Evolutionary conservation across 2,329 filamentous ascomycete species (phyloP).

Genomic region (Alternaria sp.): DNA sequence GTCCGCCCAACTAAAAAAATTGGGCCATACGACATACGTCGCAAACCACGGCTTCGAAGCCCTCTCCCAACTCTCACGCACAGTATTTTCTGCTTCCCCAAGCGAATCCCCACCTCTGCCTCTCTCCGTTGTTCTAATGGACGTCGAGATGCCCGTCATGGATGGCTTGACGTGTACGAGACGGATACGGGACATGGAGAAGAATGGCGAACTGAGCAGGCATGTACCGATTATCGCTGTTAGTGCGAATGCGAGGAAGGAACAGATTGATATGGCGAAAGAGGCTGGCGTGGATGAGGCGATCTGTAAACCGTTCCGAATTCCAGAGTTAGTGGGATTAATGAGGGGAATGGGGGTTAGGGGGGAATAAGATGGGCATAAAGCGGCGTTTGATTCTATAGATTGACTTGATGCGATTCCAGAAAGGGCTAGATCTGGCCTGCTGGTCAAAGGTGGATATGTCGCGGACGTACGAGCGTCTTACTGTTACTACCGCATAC

Average conservation of each 20-base stretch:
- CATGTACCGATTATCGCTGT: constrained; percentile 39
- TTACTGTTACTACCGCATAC: background rate
- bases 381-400: background rate
- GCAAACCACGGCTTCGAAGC: constrained; percentile 43
- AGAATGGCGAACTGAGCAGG: constrained; percentile 9
- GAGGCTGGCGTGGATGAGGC: constrained; percentile 55
- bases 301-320: constrained; percentile 76
- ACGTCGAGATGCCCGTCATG: constrained; percentile 47
- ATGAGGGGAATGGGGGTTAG: background rate
- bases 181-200: constrained; percentile 30
- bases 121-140: constrained; percentile 26
- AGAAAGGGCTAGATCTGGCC: background rate
- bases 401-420: background rate
- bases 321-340: constrained; percentile 14
- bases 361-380: background rate
- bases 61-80: constrained; percentile 24
- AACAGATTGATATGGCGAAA: constrained; percentile 30
- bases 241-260: constrained; percentile 41
- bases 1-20: constrained; percentile 31
- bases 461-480: too few relatives aligned
- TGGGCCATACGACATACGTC: constrained; percentile 32
- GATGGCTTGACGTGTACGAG: constrained; percentile 35
- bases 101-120: constrained; percentile 1
- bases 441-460: background rate
- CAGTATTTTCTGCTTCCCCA: constrained; percentile 4